Base-by-base conservation (phyloP, 2,329 filamentous ascomycete genomes). In the Alternaria dauci region DNA sequence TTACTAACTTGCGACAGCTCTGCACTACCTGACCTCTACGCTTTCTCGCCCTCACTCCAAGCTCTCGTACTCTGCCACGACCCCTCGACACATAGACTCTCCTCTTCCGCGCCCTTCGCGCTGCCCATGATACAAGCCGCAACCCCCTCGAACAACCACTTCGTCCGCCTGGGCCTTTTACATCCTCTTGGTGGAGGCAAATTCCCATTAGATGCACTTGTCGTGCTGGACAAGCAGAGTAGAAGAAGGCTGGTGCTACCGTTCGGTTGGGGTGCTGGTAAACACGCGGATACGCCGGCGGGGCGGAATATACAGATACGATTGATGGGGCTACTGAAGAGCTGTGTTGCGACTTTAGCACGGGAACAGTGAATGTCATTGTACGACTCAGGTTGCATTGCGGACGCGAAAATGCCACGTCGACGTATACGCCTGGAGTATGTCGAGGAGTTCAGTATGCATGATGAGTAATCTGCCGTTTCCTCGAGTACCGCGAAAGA, bases 121-220 rank as follows among this genome's bases (percentile, higher is more conserved):
- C 61, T 78, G 1, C 76, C 76, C 12, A 23, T 78, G 9, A 61
- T 78, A 46, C 75, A 76, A 58, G 76, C 75, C 8, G 66, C 74
- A 11, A 71, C 69, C 3, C 68, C 73, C 1, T 64, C 71, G 4
- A 69, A 75, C 46, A 80, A 79, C 52, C 76, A 78, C 55, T 79
- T 79, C 58, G 66, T 80, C 52, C 69, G 74, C 16, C 63, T 83
- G 18, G 81, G 81, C 8, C 71, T 83, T 7, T 67, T 82, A 25
- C 80, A 83, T 61, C 81, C 81, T 2, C 72, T 82, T 4, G 81
- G 81, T 41, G 80, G 80, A 54, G 81, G 81, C 2, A 78, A 79
- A 44, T 70, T 75, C 23, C 79, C 79, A 2, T 67, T 83, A 11
- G 81, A 82, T 61, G 80, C 81, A 5, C 69, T 83, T n/a, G 80